Conservation (phyloP, 208 protist genomes). For the Blastocrithidia nonstop region DNA sequence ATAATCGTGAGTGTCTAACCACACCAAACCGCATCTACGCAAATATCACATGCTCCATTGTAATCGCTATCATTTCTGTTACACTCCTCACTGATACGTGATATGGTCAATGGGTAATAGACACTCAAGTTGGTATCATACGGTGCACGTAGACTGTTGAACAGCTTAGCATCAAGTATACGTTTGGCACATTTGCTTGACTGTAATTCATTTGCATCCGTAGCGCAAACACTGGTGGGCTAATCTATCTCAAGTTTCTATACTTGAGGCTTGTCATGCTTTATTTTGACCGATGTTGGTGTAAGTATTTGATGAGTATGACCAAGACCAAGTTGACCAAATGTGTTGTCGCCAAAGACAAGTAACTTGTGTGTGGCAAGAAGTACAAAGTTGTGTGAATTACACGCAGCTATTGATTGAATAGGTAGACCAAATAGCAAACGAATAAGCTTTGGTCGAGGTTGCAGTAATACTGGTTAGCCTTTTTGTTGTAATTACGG, state of each 20-base stretch:
- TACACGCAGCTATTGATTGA: slow-evolving; percentile 29
- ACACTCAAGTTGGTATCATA: slow-evolving; percentile 44
- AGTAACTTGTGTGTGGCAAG: slow-evolving; percentile 53
- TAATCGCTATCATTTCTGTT: slow-evolving; percentile 3
- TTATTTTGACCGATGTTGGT: slow-evolving; percentile 18
- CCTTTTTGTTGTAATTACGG: no score
- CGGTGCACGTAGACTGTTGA: slow-evolving; percentile 30
- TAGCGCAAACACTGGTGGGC: background rate
- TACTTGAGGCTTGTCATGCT: background rate
- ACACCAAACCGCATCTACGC: slow-evolving; percentile 13
- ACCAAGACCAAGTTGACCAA: slow-evolving; percentile 64
- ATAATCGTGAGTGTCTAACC: slow-evolving; percentile 26
- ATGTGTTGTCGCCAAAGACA: slow-evolving; percentile 67
- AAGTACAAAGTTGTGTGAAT: slow-evolving; percentile 65
- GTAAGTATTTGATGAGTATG: slow-evolving; percentile 19
- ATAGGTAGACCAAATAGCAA: slow-evolving; percentile 66
- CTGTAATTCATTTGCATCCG: background rate
- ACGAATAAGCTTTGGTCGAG: slow-evolving; percentile 45
- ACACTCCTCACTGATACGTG: slow-evolving; percentile 32
- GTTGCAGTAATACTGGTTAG: slow-evolving; percentile 23
- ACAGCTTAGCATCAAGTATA: slow-evolving; percentile 31
- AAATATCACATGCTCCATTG: slow-evolving; percentile 7
- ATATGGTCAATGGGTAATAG: slow-evolving; percentile 49
- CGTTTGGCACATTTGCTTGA: background rate
- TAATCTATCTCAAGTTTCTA: background rate